Percentiles rank a stretch among this genome's conserved stretches.
These are phyloP conservation scores for Russula sp. DNA, from an alignment of 768 basidiomycete species.

Conservation along the genomic window DNA sequence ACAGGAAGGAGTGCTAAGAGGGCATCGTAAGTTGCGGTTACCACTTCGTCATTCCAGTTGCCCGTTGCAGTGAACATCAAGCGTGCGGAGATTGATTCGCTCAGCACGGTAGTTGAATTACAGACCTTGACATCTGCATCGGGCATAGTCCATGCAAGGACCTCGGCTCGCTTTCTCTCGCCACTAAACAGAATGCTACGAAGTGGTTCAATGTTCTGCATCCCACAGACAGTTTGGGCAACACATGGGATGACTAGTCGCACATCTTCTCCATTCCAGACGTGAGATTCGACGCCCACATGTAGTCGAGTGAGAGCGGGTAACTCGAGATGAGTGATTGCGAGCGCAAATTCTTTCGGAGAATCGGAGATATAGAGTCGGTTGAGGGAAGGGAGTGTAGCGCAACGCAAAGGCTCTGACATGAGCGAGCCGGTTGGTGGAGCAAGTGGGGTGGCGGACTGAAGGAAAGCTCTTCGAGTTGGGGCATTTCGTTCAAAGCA, in stretches of 20 bases:
- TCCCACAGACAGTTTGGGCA: constrained; percentile 1
- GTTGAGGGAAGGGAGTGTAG: constrained; percentile 8
- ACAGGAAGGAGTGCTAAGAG: neutral
- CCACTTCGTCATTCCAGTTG: too few species aligned
- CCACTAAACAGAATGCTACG: neutral
- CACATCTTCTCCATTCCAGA: neutral
- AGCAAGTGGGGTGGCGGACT: neutral
- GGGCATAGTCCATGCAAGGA: constrained; percentile 6
- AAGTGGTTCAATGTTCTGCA: constrained; percentile 11
- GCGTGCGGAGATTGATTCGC: neutral
- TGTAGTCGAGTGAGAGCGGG: constrained; percentile 5
- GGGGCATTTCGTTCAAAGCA: constrained; percentile 21
- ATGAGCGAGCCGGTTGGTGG: too few species aligned
- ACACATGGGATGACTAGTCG: neutral
- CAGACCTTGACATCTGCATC: neutral
- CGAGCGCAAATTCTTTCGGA: neutral
- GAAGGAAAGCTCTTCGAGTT: constrained; percentile 16
- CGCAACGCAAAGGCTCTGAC: neutral
- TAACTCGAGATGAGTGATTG: constrained; percentile 13
- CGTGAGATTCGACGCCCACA: neutral
- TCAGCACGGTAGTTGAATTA: neutral
- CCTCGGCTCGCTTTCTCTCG: neutral
- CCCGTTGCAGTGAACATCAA: neutral
- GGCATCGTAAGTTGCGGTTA: neutral
- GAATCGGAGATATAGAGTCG: neutral